Conservation (phyloP, 2,329 filamentous ascomycete genomes). For the Neofusicoccum sp. region DNA sequence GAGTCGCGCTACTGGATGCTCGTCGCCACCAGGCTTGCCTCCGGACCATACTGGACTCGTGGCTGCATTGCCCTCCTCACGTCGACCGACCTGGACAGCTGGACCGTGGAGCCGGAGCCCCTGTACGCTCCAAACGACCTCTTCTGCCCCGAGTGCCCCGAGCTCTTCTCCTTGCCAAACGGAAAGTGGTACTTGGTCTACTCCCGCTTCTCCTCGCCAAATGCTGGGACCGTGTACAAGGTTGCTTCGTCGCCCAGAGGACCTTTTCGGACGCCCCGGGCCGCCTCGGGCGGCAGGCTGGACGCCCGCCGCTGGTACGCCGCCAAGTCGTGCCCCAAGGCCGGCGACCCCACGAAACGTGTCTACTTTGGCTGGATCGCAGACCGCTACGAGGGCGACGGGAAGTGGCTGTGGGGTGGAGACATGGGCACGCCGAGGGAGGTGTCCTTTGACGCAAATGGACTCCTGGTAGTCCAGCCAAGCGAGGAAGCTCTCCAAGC, state of each 20-base stretch:
- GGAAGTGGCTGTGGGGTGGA: slow-evolving; percentile 41
- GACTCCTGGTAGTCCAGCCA: slow-evolving; percentile 26
- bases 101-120: slow-evolving; percentile 32
- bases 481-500: slow-evolving; percentile 13
- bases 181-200: slow-evolving; percentile 36
- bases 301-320: slow-evolving; percentile 41
- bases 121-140: slow-evolving; percentile 37
- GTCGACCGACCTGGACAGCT: slow-evolving; percentile 32
- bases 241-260: slow-evolving; percentile 36
- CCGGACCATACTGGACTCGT: slow-evolving; percentile 36
- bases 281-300: slow-evolving; percentile 31
- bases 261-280: slow-evolving; percentile 34
- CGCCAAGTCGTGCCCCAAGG: slow-evolving; percentile 30
- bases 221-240: slow-evolving; percentile 38
- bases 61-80: slow-evolving; percentile 40
- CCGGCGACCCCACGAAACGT: slow-evolving; percentile 30
- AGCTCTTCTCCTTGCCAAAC: slow-evolving; percentile 36
- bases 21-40: slow-evolving; percentile 34
- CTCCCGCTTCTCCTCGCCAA: slow-evolving; percentile 30
- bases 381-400: slow-evolving; percentile 34
- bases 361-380: slow-evolving; percentile 39
- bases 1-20: slow-evolving; percentile 39
- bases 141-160: slow-evolving; percentile 40
- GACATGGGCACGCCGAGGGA: slow-evolving; percentile 35
- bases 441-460: slow-evolving; percentile 29